Evolutionary conservation across 2,329 filamentous ascomycete species (phyloP), one percentile per base, ranked within the genome.

Genomic region (Talaromyces amestolkiae): DNA sequence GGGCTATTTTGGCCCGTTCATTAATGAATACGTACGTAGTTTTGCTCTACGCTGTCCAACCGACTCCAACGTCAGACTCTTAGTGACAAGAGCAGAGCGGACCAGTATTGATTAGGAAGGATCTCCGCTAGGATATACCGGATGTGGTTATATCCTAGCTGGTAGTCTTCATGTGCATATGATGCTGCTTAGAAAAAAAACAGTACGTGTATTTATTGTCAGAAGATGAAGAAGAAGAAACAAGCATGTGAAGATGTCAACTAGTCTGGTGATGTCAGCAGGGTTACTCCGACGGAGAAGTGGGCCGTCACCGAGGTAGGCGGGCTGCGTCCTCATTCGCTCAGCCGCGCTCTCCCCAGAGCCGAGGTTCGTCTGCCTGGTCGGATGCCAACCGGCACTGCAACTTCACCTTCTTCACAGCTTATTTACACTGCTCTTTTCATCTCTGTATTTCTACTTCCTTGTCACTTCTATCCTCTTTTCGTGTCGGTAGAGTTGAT

Each of bases 261-360:
- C 17, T 31, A 31, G 27, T 31, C 27, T 31, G 13, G n/a, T 59
- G 56, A 59, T 59, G 56, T 59, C 56, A 59, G 39, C 37, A 59
- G 53, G 53, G 53, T 31, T 24, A 54, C n/a, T 58, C 35, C 54
- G 54, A 41, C 35, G 56, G 56, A 59, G 56, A 39, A 31, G 45
- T 61, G 45, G 58, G 6, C 45, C 54, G 13, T 31, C 31, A 2
- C 51, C 61, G 61, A 62, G 60, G 61, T 51, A 63, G 61, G 56
- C 56, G 56, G 56, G 56, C 56, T 59, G 56, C 39, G 22, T 22
- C 37, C 61, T 22, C 31, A 63, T 63, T 63, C 51, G 61, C 51
- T 47, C 27, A 31, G 27, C 27, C 27, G 27, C 27, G 27, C 27
- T 31, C 7, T 31, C 19, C 45, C 15, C 19, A 3, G 61, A 58